A percentile compares a stretch with the other conserved stretches of the same genome.
phyloP scores from a whole-genome alignment of 306 rosid genomes.

The Lathyrus oleraceus region DNA sequence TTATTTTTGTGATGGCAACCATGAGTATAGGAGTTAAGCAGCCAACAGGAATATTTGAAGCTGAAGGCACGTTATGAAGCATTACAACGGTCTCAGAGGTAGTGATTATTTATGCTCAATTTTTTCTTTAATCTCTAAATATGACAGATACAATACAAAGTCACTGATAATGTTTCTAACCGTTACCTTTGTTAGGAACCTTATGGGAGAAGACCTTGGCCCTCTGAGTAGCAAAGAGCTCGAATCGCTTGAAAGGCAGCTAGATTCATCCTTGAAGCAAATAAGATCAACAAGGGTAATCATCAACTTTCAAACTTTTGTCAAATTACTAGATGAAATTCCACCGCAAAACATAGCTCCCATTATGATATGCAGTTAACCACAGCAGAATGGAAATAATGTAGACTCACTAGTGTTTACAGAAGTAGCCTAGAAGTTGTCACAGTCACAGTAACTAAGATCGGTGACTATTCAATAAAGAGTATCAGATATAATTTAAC shows the following conservation, averaged over 20 bases:
- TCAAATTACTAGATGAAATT: not conserved
- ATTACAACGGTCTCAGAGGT: conserved; percentile 87
- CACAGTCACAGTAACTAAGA: not conserved
- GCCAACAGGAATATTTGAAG: conserved; percentile 97
- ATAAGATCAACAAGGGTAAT: conserved; percentile 91
- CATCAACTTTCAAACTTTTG: not conserved
- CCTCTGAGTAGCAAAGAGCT: conserved; percentile 87
- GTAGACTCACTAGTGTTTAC: not conserved
- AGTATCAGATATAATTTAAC: not conserved
- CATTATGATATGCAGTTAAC: too few species aligned
- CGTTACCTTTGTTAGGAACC: conserved; percentile 55
- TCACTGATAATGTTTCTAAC: not conserved
- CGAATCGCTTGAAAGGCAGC: conserved; percentile 93
- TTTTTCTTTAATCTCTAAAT: not conserved
- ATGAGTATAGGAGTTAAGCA: conserved; percentile 73
- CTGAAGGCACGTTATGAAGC: conserved; percentile 93
- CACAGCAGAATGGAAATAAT: too few species aligned
- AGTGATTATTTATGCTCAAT: not conserved
- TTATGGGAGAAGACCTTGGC: conserved; percentile 97
- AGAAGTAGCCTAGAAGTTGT: not conserved
- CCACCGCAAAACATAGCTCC: not conserved
- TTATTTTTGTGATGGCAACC: not conserved
- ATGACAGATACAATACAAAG: not conserved
- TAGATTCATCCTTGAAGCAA: conserved; percentile 86
- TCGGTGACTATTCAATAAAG: not conserved